These are phyloP conservation scores for Xylariaceae sp. DNA, from an alignment of 2,329 filamentous ascomycete genomes.

Conservation along the genomic window DNA sequence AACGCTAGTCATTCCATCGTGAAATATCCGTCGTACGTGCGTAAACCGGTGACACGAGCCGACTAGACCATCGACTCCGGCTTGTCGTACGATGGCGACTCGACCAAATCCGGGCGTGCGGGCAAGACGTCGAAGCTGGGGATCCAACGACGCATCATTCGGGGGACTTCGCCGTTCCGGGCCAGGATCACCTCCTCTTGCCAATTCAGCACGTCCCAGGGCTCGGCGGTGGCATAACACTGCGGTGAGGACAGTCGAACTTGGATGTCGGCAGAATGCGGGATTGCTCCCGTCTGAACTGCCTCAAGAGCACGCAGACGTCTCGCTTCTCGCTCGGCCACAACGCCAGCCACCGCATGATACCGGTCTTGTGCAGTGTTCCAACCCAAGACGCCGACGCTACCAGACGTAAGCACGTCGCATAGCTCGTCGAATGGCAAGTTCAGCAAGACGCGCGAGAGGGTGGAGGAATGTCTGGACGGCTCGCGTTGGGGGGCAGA, in stretches of 20 bases:
- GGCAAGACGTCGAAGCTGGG: slow-evolving; percentile 24
- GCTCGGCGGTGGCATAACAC: slow-evolving; percentile 31
- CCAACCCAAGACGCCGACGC: slow-evolving; percentile 46
- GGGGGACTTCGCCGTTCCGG: slow-evolving; percentile 32
- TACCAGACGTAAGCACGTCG: slow-evolving; percentile 54
- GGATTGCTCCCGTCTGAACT: slow-evolving; percentile 28
- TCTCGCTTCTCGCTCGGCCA: slow-evolving; percentile 51
- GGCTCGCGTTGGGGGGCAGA: slow-evolving; percentile 18
- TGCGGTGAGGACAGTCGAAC: slow-evolving; percentile 28
- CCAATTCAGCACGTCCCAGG: slow-evolving; percentile 44
- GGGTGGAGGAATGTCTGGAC: slow-evolving; percentile 34
- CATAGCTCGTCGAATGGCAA: slow-evolving; percentile 62
- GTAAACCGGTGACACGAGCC: too few species aligned
- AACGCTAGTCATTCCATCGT: slow-evolving; percentile 18
- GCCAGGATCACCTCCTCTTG: slow-evolving; percentile 34
- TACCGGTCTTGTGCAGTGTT: slow-evolving; percentile 39
- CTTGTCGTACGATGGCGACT: slow-evolving; percentile 10
- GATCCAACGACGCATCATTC: slow-evolving; percentile 37
- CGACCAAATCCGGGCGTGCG: not conserved
- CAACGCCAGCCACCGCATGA: slow-evolving; percentile 40
- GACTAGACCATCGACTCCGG: slow-evolving; percentile 24
- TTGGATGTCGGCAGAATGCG: slow-evolving; percentile 28
- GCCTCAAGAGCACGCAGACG: slow-evolving; percentile 40
- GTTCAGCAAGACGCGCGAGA: slow-evolving; percentile 63
- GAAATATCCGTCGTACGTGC: slow-evolving; percentile 8